phyloP scores from a whole-genome alignment of 2,329 filamentous ascomycete species.

The Rhytidhysteron rufulum region DNA sequence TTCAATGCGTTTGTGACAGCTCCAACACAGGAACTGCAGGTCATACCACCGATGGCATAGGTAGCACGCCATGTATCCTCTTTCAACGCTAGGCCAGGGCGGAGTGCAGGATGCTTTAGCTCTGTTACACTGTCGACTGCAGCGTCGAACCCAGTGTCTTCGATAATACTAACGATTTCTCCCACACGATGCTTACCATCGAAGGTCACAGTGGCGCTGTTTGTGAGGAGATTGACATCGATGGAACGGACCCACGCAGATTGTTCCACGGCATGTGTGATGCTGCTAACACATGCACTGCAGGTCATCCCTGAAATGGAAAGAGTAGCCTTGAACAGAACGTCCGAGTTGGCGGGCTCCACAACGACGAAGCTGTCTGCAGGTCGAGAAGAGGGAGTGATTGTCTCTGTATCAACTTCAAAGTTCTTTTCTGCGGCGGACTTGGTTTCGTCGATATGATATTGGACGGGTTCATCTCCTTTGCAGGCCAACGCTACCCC shows the following conservation, averaged over 20 bases:
- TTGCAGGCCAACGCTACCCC: constrained; percentile 14
- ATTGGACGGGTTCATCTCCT: constrained; percentile 5
- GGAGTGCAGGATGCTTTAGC: constrained; percentile 3
- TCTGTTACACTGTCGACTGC: constrained; percentile 31
- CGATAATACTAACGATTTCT: constrained; percentile 48
- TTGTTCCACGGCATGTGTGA: constrained; percentile 48
- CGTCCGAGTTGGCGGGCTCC: constrained; percentile 5
- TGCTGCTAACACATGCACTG: constrained; percentile 51
- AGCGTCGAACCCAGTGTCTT: constrained; percentile 45
- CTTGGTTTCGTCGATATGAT: constrained; percentile 13
- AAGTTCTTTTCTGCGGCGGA: constrained; percentile 12
- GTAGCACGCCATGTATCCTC: constrained; percentile 37
- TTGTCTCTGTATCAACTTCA: constrained; percentile 8
- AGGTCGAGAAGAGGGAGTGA: constrained; percentile 8
- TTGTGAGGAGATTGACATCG: constrained; percentile 51
- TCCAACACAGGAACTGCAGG: constrained; percentile 53
- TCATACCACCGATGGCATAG: constrained; percentile 55
- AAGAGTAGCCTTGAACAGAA: constrained; percentile 37
- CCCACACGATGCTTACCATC: constrained; percentile 41
- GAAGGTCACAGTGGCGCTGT: constrained; percentile 49
- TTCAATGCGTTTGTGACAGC: constrained; percentile 47
- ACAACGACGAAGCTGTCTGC: constrained; percentile 17
- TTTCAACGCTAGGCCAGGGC: constrained; percentile 1
- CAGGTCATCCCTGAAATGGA: constrained; percentile 60
- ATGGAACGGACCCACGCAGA: constrained; percentile 45